Evolutionary conservation across 2,329 filamentous ascomycete species (phyloP), one percentile per base, ranked within the genome.

Genomic region (Trichoderma sp.): DNA sequence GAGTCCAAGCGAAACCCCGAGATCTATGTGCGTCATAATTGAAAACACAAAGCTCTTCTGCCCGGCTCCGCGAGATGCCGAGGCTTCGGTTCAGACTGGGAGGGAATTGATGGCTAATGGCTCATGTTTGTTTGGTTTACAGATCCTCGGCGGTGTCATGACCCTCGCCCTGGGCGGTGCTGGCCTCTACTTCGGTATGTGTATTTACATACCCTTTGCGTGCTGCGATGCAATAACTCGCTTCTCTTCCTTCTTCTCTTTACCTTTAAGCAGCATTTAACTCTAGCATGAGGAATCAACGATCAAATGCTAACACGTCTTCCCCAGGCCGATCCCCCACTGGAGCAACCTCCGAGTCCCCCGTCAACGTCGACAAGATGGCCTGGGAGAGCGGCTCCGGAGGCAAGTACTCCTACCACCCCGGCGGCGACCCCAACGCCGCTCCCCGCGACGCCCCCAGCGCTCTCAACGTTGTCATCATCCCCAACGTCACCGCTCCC

Each of bases 71-170:
- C 30, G 8, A n/a, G 11, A 5, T 55, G 10, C 28, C 52, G 52
- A 24, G n/a, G 46, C 21, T 51, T 24, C 37, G 2, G 16, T 51
- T 24, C 26, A 5, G 21, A 7, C 32, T 46, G 28, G 39, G 26
- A 16, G 43, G 13, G 2, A n/a, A 52, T 8, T 3, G 13, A 52
- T 30, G 32, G 64, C 64, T 67, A 59, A 67, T 52, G 24, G n/a
- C 24, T 28, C 21, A 34, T 21, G 8, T 28, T 39, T 59, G 55
- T 66, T 55, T 69, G 52, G 58, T 63, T 55, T 74, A 72, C 77
- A 98, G 96, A 89, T 98, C 78, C 91, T 99, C 74, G 88, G 94
- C 73, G 92, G 89, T 78, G 90, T 98, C 80, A 97, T 98, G 93
- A 90, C 91, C 76, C 90, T 90, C 80, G 91, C 93, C 76, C 91